Evolutionary conservation across 495 filamentous ascomycete genomes (phyloP), one percentile per base, ranked within the genome.

Genomic region (Xylaria flabelliformis): DNA sequence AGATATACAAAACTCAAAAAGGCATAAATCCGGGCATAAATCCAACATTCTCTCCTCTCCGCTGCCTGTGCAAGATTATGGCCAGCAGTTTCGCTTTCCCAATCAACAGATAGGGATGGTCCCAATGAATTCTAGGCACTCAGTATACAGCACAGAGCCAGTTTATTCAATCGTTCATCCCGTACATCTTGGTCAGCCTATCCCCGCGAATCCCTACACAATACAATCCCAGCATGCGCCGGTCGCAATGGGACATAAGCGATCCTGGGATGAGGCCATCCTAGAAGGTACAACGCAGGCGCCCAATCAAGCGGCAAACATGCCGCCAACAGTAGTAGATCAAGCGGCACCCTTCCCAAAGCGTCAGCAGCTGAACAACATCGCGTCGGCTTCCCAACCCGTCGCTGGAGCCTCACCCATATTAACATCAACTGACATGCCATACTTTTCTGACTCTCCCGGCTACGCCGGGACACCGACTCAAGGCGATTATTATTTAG

Each of bases 161-260:
- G 4, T 39, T 1, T 9, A 61, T 17, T 3, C 34, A 21, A 21
- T 10, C 19, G 26, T 17, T 8, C 34, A 50, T 4, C 63, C 15
- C 41, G 44, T 34, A 3, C 9, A 29, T n/a, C 41, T 34, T 26
- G 19, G 48, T 26, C 41, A 34, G 24, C 41, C 63, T 3, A 24
- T 48, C 3, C 24, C 7, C 2, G 4, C 63, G 21, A 17, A 34
- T 12, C 29, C 24, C 24, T 42, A 42, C 24, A 17, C 26, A 42
- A 6, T 15, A 17, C n/a, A 48, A 34, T 15, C 63, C 63, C 42
- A 24, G 9, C 41, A 32, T 12, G 42, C 29, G 26, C 64, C 48
- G 17, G 21, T 39, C 58, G 13, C 24, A n/a, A 51, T 55, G 3
- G 36, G 67, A 32, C 62, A 46, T 34, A 69, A 70, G 56, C 34